Conservation (phyloP, 768 basidiomycete genomes). For the Lentinula lateritia region DNA sequence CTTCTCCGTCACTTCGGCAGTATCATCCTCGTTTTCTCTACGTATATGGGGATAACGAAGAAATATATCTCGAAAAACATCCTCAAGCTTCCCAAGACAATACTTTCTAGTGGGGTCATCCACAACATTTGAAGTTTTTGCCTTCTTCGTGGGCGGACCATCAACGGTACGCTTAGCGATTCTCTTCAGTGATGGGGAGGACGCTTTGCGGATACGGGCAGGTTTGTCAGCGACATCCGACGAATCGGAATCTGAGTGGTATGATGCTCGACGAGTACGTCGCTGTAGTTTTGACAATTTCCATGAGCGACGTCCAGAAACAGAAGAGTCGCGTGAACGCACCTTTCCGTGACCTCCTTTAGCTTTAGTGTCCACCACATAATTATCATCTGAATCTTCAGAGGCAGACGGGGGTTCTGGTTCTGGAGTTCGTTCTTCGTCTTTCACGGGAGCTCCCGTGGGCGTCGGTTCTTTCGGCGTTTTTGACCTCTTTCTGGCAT, state of each 20-base stretch:
- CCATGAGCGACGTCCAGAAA: neutral
- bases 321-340: neutral
- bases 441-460: constrained; percentile 19
- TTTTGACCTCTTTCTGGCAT: constrained; percentile 23
- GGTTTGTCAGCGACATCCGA: constrained; percentile 18
- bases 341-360: constrained; percentile 5
- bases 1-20: constrained; percentile 28
- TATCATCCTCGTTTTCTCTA: constrained; percentile 15
- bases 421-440: constrained; percentile 32
- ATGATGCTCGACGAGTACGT: constrained; percentile 31
- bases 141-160: constrained; percentile 39
- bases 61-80: constrained; percentile 68
- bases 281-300: constrained; percentile 27
- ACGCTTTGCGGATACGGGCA: constrained; percentile 23
- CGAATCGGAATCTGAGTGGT: constrained; percentile 30
- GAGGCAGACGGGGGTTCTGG: constrained; percentile 8
- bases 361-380: constrained; percentile 1
- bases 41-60: constrained; percentile 58
- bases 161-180: constrained; percentile 37
- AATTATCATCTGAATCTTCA: constrained; percentile 8
- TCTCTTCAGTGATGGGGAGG: constrained; percentile 42
- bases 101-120: constrained; percentile 80
- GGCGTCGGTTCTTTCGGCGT: constrained; percentile 15
- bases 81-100: constrained; percentile 71
- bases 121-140: constrained; percentile 34